These are phyloP conservation scores for Boletellus ananas DNA, from an alignment of 768 basidiomycete genomes.

Conservation along the genomic window DNA sequence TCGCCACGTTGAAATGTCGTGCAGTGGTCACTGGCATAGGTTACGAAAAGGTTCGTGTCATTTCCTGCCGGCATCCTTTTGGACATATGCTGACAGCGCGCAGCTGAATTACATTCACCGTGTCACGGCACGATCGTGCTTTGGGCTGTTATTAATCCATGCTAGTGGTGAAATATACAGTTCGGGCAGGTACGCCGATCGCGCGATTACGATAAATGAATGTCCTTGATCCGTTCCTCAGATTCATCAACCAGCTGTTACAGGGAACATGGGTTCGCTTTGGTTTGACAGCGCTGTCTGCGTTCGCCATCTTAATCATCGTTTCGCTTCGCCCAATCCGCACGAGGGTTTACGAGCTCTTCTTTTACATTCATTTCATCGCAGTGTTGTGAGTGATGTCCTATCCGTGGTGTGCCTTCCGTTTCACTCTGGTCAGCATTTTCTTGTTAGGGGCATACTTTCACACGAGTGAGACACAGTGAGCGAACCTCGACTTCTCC, in stretches of 20 bases:
- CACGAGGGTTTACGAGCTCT: conserved; percentile 46
- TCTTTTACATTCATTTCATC: conserved; percentile 47
- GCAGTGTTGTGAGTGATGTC: conserved; percentile 36
- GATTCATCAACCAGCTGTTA: neutral
- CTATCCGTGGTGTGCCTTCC: rapidly evolving
- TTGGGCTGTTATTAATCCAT: conserved; percentile 49
- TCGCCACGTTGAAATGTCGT: neutral
- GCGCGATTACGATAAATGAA: neutral
- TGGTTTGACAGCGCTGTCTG: conserved; percentile 35
- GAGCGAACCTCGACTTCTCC: neutral
- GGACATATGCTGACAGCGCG: neutral
- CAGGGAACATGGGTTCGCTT: conserved; percentile 20
- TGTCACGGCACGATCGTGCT: conserved; percentile 44
- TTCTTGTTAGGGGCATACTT: conserved; percentile 40
- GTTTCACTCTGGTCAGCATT: conserved; percentile 19
- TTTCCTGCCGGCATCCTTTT: neutral
- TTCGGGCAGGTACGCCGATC: conserved; percentile 1
- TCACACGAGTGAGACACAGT: conserved; percentile 31
- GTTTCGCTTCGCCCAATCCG: conserved; percentile 51
- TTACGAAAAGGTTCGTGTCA: conserved; percentile 22
- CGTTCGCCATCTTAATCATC: conserved; percentile 42
- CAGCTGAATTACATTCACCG: conserved; percentile 46
- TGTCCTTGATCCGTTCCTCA: neutral
- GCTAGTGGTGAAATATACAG: conserved; percentile 22
- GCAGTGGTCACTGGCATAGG: conserved; percentile 28